Conservation (phyloP, 441 rosid species). For the Monsonia emarginata region DNA sequence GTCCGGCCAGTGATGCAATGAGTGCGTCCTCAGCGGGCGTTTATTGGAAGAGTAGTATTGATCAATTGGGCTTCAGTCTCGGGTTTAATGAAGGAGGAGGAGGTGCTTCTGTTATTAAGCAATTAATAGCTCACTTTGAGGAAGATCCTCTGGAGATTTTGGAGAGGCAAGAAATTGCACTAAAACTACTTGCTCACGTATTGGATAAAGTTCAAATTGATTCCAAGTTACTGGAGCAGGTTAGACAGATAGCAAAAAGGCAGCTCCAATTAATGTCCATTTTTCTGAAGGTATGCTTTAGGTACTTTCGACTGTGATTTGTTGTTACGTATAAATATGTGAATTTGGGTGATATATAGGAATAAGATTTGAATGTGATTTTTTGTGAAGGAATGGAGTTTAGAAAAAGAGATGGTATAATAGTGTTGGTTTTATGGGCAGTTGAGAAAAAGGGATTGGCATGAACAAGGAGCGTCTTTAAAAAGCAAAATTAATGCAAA, state of each 20-base stretch:
- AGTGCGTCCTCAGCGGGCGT: constrained; percentile 43
- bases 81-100: constrained; percentile 51
- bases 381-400: neutral
- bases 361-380: neutral
- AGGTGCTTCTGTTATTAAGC: constrained; percentile 34
- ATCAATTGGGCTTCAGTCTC: constrained; percentile 30
- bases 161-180: constrained; percentile 87
- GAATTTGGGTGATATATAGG: neutral
- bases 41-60: constrained; percentile 52
- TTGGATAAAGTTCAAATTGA: constrained; percentile 59
- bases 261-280: constrained; percentile 83
- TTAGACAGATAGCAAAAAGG: constrained; percentile 60
- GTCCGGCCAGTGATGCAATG: constrained; percentile 9
- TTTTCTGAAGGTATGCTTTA: constrained; percentile 66
- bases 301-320: constrained; percentile 1
- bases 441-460: constrained; percentile 95
- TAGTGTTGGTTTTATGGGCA: constrained; percentile 26
- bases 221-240: constrained; percentile 58
- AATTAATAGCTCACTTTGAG: constrained; percentile 62
- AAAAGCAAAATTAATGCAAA: constrained; percentile 74
- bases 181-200: constrained; percentile 64
- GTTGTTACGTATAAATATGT: neutral
- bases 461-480: constrained; percentile 67
- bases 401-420: neutral
- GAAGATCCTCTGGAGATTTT: constrained; percentile 71